phyloP scores from a whole-genome alignment of 768 basidiomycete species.

The Pleurotus tuber-regium region DNA sequence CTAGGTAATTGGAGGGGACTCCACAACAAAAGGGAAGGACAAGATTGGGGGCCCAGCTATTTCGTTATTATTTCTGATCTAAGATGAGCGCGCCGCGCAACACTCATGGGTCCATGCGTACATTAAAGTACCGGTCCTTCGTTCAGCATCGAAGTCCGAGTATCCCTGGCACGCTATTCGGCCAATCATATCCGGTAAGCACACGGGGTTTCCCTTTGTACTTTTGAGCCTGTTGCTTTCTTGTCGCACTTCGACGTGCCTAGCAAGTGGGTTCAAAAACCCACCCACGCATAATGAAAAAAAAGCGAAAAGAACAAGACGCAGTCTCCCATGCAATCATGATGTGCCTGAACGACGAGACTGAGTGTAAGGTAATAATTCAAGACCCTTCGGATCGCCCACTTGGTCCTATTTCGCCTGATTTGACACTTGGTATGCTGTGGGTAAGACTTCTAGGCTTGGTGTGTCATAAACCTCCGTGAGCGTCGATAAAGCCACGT shows the following conservation, averaged over 20 bases:
- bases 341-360: conserved; percentile 1
- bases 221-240: neutral
- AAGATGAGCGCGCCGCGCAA: conserved; percentile 2
- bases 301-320: no score
- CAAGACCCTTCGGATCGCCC: neutral
- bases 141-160: no score
- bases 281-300: neutral
- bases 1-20: neutral
- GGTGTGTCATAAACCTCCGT: neutral
- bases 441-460: no score
- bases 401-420: no score
- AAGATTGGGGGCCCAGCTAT: neutral
- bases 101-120: neutral
- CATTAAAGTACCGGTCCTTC: neutral
- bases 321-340: no score
- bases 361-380: neutral
- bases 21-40: conserved; percentile 5
- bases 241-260: neutral
- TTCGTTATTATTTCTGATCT: neutral
- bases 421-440: no score
- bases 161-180: neutral
- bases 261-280: neutral
- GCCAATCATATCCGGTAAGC: neutral
- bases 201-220: neutral
- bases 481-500: neutral